Evolutionary conservation across 495 filamentous ascomycete genomes (phyloP).

Genomic region (Eremomyces bilateralis): DNA sequence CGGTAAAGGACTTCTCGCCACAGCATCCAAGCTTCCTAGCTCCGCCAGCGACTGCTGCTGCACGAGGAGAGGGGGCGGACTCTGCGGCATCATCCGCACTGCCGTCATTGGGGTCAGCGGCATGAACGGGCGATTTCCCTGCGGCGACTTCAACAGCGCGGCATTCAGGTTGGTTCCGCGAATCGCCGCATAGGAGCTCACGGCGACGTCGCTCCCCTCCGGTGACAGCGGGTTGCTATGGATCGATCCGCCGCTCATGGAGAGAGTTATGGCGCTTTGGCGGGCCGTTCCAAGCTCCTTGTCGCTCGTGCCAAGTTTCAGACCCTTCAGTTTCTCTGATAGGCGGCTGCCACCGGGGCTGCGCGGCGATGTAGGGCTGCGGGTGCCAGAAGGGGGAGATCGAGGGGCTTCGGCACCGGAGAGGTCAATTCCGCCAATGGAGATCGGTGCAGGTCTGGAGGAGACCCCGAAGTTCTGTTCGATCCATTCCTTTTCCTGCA

Average conservation of each 20-base stretch:
- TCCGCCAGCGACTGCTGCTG: slow-evolving; percentile 18
- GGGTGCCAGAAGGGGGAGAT: slow-evolving; percentile 12
- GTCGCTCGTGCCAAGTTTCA: slow-evolving; percentile 52
- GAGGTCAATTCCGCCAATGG: not conserved
- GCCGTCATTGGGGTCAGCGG: slow-evolving; percentile 8
- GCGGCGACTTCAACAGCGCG: slow-evolving; percentile 10
- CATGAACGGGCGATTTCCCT: slow-evolving; percentile 14
- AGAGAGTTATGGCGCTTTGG: slow-evolving; percentile 4
- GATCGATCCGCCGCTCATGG: not conserved
- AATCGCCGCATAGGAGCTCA: slow-evolving; percentile 40
- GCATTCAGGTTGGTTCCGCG: slow-evolving; percentile 12
- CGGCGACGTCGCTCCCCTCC: slow-evolving; percentile 38
- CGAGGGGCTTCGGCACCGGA: slow-evolving; percentile 6
- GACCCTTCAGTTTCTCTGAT: slow-evolving; percentile 51
- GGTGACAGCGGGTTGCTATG: slow-evolving; percentile 31
- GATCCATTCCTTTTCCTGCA: slow-evolving; percentile 65
- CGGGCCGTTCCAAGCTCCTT: slow-evolving; percentile 26
- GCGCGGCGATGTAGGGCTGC: slow-evolving; percentile 18
- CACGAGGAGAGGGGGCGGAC: slow-evolving; percentile 19
- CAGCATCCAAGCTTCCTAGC: slow-evolving; percentile 18
- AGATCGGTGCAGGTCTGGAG: slow-evolving; percentile 10
- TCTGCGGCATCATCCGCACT: slow-evolving; percentile 14
- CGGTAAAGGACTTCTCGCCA: slow-evolving; percentile 8
- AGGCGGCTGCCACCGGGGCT: slow-evolving; percentile 40
- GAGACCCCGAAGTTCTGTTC: slow-evolving; percentile 51